Conservation (phyloP, 495 filamentous ascomycete genomes). For the Penicilliopsis zonata region DNA sequence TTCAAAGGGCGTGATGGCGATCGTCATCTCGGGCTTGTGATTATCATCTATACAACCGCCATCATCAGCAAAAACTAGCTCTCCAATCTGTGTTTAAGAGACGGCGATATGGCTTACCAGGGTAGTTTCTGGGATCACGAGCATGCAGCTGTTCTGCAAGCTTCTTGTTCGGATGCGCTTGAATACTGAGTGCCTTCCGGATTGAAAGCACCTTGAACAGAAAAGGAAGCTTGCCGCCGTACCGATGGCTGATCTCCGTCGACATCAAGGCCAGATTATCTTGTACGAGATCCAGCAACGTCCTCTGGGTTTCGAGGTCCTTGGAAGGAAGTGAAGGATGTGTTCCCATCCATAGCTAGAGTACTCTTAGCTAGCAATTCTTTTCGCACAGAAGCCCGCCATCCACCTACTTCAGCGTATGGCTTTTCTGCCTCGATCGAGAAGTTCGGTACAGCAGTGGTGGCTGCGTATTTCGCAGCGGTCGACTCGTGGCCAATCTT, state of each 20-base stretch:
- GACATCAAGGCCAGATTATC: conserved; percentile 78
- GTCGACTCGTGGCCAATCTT: conserved; percentile 68
- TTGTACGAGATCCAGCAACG: conserved; percentile 79
- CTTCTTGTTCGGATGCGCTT: conserved; percentile 97
- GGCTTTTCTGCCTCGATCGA: conserved; percentile 63
- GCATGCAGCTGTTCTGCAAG: conserved; percentile 82
- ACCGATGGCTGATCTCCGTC: conserved; percentile 53
- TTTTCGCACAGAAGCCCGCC: conserved; percentile 3
- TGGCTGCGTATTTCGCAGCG: conserved; percentile 64
- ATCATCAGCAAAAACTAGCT: not conserved
- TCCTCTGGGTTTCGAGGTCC: conserved; percentile 72
- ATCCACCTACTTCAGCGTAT: conserved; percentile 67
- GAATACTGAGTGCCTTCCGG: conserved; percentile 87
- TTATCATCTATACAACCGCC: conserved; percentile 61
- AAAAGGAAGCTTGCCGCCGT: conserved; percentile 77
- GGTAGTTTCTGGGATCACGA: conserved; percentile 85
- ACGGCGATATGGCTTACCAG: conserved; percentile 32
- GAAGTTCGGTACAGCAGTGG: conserved; percentile 57
- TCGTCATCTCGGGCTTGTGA: conserved; percentile 98
- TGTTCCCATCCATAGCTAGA: conserved; percentile 95
- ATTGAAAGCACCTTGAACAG: conserved; percentile 96
- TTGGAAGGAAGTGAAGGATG: conserved; percentile 92
- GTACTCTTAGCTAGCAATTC: conserved; percentile 11
- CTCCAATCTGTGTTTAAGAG: not conserved
- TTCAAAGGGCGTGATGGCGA: conserved; percentile 91